A percentile compares a stretch with the other conserved stretches of the same genome.
Conservation (phyloP, 345 rosid genomes). For the Corchorus capsularis region DNA sequence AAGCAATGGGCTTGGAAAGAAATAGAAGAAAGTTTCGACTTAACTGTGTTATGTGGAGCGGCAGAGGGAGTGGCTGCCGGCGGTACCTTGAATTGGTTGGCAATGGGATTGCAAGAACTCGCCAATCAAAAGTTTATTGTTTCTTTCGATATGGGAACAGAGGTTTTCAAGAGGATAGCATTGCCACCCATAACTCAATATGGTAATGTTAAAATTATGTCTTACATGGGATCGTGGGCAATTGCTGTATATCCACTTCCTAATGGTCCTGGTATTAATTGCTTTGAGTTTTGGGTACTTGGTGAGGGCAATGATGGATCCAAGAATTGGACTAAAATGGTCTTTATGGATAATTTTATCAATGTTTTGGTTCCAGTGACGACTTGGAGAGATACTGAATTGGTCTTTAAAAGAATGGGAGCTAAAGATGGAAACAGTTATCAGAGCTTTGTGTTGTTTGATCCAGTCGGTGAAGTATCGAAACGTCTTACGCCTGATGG, state of each 20-base stretch:
- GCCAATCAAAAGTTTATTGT: slow-evolving; percentile 16
- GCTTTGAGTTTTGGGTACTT: slow-evolving; percentile 30
- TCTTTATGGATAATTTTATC: not conserved
- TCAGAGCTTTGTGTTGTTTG: not conserved
- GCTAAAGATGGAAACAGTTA: not conserved
- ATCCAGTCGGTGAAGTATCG: not conserved
- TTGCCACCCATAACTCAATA: not conserved
- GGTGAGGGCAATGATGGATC: not conserved
- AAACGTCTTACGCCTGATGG: slow-evolving; percentile 12
- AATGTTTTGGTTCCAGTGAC: slow-evolving; percentile 26
- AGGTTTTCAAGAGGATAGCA: slow-evolving; percentile 17
- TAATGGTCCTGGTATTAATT: not conserved
- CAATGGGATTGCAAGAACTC: slow-evolving; percentile 12
- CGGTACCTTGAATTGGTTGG: slow-evolving; percentile 27
- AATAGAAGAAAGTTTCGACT: slow-evolving; percentile 16
- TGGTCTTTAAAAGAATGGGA: slow-evolving; percentile 22
- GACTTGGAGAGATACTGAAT: slow-evolving; percentile 23
- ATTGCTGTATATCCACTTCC: slow-evolving; percentile 29
- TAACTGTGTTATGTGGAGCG: slow-evolving; percentile 7
- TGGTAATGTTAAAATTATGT: slow-evolving; percentile 20
- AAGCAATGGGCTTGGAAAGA: slow-evolving; percentile 27
- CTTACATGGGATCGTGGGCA: slow-evolving; percentile 29
- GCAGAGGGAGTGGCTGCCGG: slow-evolving; percentile 9
- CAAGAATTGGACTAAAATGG: slow-evolving; percentile 13
- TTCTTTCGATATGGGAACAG: slow-evolving; percentile 32